A percentile compares a stretch with the other conserved stretches of the same genome.
phyloP scores from a whole-genome alignment of 371 early-diverging fungal genomes.

The Zychaea mexicana region DNA sequence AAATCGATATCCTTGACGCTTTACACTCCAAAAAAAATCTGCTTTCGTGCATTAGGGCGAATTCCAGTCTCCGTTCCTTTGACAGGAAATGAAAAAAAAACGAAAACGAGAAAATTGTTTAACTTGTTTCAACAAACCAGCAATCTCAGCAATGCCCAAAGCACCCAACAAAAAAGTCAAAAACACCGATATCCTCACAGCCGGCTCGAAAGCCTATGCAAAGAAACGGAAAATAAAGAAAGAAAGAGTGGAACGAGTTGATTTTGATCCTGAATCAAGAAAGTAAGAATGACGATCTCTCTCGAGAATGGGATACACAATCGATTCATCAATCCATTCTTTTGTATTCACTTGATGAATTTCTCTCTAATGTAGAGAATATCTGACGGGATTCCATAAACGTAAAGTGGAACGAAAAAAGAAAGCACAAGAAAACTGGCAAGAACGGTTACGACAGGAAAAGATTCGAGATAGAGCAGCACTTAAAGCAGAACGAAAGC shows the following conservation, averaged over 20 bases:
- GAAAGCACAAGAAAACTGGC: constrained; percentile 55
- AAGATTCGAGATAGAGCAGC: constrained; percentile 58
- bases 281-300: constrained; percentile 40
- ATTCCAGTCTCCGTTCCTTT: neutral
- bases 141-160: constrained; percentile 9
- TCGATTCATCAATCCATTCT: neutral
- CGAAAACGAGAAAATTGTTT: neutral
- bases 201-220: constrained; percentile 68
- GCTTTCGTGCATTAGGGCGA: too few relatives aligned
- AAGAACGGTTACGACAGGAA: constrained; percentile 56
- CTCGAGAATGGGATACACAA: neutral
- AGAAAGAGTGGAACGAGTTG: constrained; percentile 62
- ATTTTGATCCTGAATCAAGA: constrained; percentile 66
- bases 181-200: constrained; percentile 66
- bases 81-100: neutral
- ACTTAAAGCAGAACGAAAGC: constrained; percentile 40
- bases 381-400: constrained; percentile 82
- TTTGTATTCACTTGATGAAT: neutral
- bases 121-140: neutral
- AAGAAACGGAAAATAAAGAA: constrained; percentile 70
- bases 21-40: too few relatives aligned
- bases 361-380: constrained; percentile 50
- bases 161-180: constrained; percentile 28
- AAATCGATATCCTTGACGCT: too few relatives aligned
- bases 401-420: constrained; percentile 76